Evolutionary conservation across 495 filamentous ascomycete genomes (phyloP), one percentile per base, ranked within the genome.

Genomic region (Penicillium antarcticum): DNA sequence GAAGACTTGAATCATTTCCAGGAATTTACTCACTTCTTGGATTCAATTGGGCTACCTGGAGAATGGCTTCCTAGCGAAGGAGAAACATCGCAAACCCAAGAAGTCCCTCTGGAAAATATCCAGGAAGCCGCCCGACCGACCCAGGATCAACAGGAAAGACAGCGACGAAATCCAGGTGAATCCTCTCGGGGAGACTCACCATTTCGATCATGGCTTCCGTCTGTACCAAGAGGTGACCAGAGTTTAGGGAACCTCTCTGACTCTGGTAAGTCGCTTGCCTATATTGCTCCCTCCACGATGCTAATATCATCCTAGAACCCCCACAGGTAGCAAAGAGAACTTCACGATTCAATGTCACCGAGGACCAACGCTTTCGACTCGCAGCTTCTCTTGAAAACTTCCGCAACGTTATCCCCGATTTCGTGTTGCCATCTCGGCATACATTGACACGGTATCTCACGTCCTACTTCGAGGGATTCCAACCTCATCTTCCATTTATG

Each of bases 1-100:
- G 70, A 73, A 42, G 68, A 71, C 17, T 46, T 71, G 14, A 71
- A 71, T 18, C 70, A 73, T 50, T 72, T 72, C 17, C 67, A 72
- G 52, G 67, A 72, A 53, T 70, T 71, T 14, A 71, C 69, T 8
- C 65, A 71, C 47, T 73, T 73, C 51, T 49, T 73, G 34, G 70
- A 73, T 54, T 73, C 70, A 1, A 69, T 73, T 42, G 65, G 65
- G 11, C 51, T 73, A 23, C 67, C 68, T 16, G 64, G 67, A 10
- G 70, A 73, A 63, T 73, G 70, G 70, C 56, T 69, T 37, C 68
- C 68, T 7, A 57, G 52, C 29, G 61, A 61, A 23, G 63, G 58
- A 13, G 63, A 67, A 32, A 48, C 58, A 13, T 42, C 63, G 21
- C 67, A 68, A 24, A 60, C 63, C 4, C 62, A 70, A 33, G 62